These are phyloP conservation scores for Cryptococcus jaspeensis DNA, from an alignment of 1,284 basidiomycete species.

Conservation along the genomic window DNA sequence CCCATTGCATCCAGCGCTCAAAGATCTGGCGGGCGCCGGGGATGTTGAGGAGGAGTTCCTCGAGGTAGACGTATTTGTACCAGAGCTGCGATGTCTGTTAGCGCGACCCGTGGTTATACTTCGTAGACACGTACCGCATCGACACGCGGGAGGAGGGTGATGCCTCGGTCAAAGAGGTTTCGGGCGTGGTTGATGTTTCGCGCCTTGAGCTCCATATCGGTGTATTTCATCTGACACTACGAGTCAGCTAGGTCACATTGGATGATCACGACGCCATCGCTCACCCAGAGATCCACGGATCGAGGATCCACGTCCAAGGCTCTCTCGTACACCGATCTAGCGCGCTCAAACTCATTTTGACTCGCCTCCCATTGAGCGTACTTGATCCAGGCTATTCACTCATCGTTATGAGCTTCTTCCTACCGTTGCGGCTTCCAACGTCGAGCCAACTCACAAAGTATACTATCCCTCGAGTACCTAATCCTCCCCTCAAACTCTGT, in stretches of 20 bases:
- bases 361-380: constrained; percentile 78
- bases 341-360: constrained; percentile 89
- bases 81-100: constrained; percentile 62
- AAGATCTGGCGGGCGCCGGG: constrained; percentile 95
- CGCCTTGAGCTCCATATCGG: constrained; percentile 97
- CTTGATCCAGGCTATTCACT: constrained; percentile 57
- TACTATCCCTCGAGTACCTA: constrained; percentile 67
- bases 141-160: constrained; percentile 90
- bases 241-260: neutral
- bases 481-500: constrained; percentile 97
- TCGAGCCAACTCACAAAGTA: constrained; percentile 38
- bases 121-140: constrained; percentile 56
- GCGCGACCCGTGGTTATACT: neutral
- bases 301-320: constrained; percentile 93
- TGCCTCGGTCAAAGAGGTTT: constrained; percentile 94
- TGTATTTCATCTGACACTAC: constrained; percentile 66
- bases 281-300: constrained; percentile 78
- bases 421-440: neutral
- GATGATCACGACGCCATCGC: neutral
- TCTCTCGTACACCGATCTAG: constrained; percentile 93
- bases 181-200: constrained; percentile 95
- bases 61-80: constrained; percentile 99
- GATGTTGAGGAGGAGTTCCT: constrained; percentile 94
- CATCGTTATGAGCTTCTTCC: neutral
- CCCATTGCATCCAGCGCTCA: constrained; percentile 99